Conservation (phyloP, 139 green algal genomes). For the Mesotaenium endlicherianum region DNA sequence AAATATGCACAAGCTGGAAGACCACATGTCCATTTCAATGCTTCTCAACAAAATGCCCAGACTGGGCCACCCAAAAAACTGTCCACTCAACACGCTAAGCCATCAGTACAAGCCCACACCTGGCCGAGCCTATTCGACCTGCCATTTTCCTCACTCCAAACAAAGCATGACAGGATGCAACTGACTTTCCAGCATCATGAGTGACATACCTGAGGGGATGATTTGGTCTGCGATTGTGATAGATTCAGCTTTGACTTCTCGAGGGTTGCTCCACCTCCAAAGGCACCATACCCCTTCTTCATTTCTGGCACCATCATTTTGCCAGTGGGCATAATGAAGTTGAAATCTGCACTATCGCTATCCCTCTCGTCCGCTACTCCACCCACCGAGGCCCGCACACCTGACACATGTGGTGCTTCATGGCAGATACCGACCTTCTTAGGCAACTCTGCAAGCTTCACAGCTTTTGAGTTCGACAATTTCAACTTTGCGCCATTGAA, state of each 20-base stretch:
- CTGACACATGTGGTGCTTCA: neutral
- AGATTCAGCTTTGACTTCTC: conserved; percentile 50
- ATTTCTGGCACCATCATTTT: conserved; percentile 44
- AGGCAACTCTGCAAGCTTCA: neutral
- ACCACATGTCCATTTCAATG: too few relatives aligned
- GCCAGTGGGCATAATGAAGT: neutral
- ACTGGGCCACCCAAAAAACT: too few relatives aligned
- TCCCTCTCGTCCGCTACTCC: conserved; percentile 16
- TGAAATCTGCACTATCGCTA: neutral
- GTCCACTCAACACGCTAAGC: too few relatives aligned
- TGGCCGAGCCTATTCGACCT: too few relatives aligned
- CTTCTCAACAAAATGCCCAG: too few relatives aligned
- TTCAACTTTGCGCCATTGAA: neutral
- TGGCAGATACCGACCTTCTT: neutral
- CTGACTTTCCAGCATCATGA: too few relatives aligned
- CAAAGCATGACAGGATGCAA: too few relatives aligned
- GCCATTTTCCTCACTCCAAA: too few relatives aligned
- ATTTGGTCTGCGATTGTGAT: neutral
- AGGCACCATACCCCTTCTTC: conserved; percentile 46
- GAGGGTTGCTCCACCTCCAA: conserved; percentile 36
- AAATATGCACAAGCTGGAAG: too few relatives aligned
- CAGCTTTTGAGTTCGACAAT: neutral
- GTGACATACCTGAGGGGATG: conserved; percentile 21
- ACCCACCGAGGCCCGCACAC: neutral
- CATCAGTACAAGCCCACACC: too few relatives aligned